A percentile compares a stretch with the other conserved stretches of the same genome.
phyloP scores from a whole-genome alignment of 2,329 filamentous ascomycete genomes.

The Ilyonectria robusta region DNA sequence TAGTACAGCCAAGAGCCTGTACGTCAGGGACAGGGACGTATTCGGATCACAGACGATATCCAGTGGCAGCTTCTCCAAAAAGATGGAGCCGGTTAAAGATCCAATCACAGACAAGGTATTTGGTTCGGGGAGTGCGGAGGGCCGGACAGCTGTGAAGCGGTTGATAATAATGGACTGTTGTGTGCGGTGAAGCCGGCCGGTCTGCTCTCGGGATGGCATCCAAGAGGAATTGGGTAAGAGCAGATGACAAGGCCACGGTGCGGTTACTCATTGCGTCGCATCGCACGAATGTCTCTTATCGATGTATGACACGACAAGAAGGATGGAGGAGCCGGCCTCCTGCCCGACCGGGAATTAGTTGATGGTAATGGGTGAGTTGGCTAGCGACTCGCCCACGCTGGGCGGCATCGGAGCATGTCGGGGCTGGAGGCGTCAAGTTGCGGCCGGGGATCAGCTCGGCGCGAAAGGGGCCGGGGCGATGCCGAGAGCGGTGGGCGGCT shows the following conservation, averaged over 20 bases:
- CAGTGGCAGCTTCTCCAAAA: constrained; percentile 7
- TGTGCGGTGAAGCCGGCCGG: constrained; percentile 26
- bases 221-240: neutral
- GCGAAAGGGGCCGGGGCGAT: constrained; percentile 26
- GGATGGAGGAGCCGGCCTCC: constrained; percentile 28
- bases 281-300: constrained; percentile 33
- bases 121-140: constrained; percentile 20
- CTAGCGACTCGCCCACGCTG: constrained; percentile 20
- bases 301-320: constrained; percentile 25
- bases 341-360: constrained; percentile 39
- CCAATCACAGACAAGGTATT: constrained; percentile 44
- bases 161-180: constrained; percentile 30
- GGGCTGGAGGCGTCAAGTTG: constrained; percentile 18
- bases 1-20: constrained; percentile 14
- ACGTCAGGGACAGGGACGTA: constrained; percentile 40
- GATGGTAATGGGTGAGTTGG: constrained; percentile 37
- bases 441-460: constrained; percentile 1
- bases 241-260: neutral
- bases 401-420: constrained; percentile 41
- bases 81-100: constrained; percentile 21
- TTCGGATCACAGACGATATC: constrained; percentile 31
- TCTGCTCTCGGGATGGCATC: neutral
- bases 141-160: constrained; percentile 27
- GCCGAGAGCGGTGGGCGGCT: constrained; percentile 34
- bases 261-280: constrained; percentile 38